These are phyloP conservation scores for Trichomonas tenax DNA, from an alignment of 208 protist species.

Conservation along the genomic window DNA sequence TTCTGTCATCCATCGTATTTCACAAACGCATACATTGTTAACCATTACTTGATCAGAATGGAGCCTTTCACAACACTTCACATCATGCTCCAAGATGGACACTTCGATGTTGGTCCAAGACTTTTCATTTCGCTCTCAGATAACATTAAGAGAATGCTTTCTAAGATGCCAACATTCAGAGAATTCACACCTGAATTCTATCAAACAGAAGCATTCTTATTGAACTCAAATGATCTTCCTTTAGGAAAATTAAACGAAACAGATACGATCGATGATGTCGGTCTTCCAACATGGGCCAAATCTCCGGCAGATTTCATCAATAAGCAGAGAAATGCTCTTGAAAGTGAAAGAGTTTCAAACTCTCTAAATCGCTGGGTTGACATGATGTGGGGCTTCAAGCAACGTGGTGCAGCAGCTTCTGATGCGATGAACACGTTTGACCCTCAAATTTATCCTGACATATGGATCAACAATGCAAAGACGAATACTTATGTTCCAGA, in stretches of 20 bases:
- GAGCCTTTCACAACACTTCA: neutral
- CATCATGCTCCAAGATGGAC: neutral
- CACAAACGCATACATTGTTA: neutral
- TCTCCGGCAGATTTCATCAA: neutral
- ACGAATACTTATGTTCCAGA: neutral
- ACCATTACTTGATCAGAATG: conserved; percentile 1
- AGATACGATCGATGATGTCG: neutral
- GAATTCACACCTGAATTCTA: neutral
- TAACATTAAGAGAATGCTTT: neutral
- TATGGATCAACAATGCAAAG: neutral
- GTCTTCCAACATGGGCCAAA: neutral
- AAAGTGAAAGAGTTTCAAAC: neutral
- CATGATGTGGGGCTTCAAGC: neutral
- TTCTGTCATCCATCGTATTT: neutral
- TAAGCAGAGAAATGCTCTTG: neutral
- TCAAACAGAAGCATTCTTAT: neutral
- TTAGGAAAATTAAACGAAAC: neutral
- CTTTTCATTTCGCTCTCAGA: neutral
- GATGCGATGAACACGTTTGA: neutral
- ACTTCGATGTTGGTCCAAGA: neutral
- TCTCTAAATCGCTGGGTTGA: neutral
- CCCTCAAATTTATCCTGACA: neutral
- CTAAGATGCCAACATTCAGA: neutral
- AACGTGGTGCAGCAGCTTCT: neutral
- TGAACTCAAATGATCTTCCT: neutral